Evolutionary conservation across 2,329 filamentous ascomycete genomes (phyloP).

Genomic region (Sporothrix euskadiensis): DNA sequence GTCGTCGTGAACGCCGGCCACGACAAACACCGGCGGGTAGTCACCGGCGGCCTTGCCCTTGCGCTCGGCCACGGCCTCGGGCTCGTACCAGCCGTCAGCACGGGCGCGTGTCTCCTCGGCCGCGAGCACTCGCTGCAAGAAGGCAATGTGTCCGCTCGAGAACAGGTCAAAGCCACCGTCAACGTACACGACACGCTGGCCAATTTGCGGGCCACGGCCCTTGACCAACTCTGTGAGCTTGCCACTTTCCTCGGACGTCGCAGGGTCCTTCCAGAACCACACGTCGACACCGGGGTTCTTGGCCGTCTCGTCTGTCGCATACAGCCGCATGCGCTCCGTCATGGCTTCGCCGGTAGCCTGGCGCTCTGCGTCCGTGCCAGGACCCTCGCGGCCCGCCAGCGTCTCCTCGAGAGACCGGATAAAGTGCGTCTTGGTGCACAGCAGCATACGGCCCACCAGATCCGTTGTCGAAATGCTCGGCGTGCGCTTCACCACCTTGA

Average conservation of each 20-base stretch:
- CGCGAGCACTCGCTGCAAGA: constrained; percentile 74
- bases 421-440: constrained; percentile 93
- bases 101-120: constrained; percentile 70
- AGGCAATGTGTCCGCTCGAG: constrained; percentile 95
- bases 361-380: constrained; percentile 66
- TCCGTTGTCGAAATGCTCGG: constrained; percentile 97
- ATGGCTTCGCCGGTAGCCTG: constrained; percentile 65
- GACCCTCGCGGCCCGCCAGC: constrained; percentile 71
- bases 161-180: constrained; percentile 97
- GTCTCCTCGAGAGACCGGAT: constrained; percentile 74
- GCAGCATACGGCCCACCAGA: constrained; percentile 94
- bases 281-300: constrained; percentile 77
- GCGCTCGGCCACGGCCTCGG: constrained; percentile 63
- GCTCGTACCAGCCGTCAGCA: constrained; percentile 71
- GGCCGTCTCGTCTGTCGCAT: constrained; percentile 84
- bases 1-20: constrained; percentile 93
- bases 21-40: constrained; percentile 81
- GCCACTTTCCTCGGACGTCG: background rate
- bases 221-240: constrained; percentile 58
- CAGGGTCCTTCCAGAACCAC: constrained; percentile 68
- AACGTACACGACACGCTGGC: constrained; percentile 88
- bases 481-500: constrained; percentile 95
- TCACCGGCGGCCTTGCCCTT: constrained; percentile 63
- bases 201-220: constrained; percentile 70
- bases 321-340: constrained; percentile 75